A percentile compares a stretch with the other conserved stretches of the same genome.
Evolutionary conservation across 225 moss, liverwort and hornwort genomes (phyloP).

Genomic region (Ulota crispa): DNA sequence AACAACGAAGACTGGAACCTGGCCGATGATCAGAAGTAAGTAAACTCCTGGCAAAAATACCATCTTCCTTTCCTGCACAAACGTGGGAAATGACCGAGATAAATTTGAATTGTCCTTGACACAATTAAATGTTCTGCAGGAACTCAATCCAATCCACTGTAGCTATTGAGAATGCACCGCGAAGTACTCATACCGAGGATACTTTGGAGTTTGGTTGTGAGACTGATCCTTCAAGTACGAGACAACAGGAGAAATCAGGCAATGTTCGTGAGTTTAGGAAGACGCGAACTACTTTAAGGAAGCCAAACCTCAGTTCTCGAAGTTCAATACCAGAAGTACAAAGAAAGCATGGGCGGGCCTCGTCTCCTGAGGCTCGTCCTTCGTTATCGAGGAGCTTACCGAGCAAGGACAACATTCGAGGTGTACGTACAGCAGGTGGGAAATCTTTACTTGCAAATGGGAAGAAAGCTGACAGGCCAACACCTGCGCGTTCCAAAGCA

Average conservation of each 20-base stretch:
- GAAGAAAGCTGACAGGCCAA: slow-evolving; percentile 10
- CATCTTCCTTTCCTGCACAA: neutral
- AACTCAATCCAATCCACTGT: slow-evolving; percentile 8
- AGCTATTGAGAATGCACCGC: slow-evolving; percentile 1
- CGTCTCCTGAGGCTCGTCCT: slow-evolving; percentile 27
- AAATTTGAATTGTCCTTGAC: slow-evolving; percentile 3
- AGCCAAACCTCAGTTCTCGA: slow-evolving; percentile 4
- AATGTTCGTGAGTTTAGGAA: slow-evolving; percentile 20
- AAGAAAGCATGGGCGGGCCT: slow-evolving; percentile 12
- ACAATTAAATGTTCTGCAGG: slow-evolving; percentile 23
- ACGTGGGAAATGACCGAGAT: neutral
- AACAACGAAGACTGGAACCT: slow-evolving; percentile 12
- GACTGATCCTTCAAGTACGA: slow-evolving; percentile 19
- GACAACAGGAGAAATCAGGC: slow-evolving; percentile 14
- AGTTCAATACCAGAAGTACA: slow-evolving; percentile 3
- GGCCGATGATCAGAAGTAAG: slow-evolving; percentile 26
- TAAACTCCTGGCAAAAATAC: neutral
- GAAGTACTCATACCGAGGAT: slow-evolving; percentile 16
- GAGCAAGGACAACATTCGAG: slow-evolving; percentile 11
- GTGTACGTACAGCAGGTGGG: neutral
- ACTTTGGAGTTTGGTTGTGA: slow-evolving; percentile 21
- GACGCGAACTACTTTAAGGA: neutral
- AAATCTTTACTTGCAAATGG: slow-evolving; percentile 15
- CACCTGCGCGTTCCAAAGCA: neutral
- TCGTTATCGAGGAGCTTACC: neutral